phyloP scores from a whole-genome alignment of 306 rosid species.

The Ormosia semicastrata region DNA sequence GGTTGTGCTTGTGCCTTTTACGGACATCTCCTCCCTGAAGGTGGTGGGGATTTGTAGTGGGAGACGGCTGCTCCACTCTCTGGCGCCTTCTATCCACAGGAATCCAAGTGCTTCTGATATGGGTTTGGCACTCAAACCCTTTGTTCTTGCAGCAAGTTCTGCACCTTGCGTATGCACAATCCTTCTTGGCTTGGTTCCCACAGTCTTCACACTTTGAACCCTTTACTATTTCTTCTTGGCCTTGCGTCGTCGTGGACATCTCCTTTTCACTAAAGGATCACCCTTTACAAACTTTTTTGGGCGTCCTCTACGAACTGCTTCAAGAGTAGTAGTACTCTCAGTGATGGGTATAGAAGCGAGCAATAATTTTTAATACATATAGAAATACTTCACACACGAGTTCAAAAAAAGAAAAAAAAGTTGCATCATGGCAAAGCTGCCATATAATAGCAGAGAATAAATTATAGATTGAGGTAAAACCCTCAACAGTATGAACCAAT shows the following conservation, averaged over 20 bases:
- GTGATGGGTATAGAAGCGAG: slow-evolving; percentile 7
- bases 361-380: background rate
- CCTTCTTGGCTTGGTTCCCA: slow-evolving; percentile 80
- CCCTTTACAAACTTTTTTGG: background rate
- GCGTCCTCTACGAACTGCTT: background rate
- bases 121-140: slow-evolving; percentile 65
- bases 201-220: slow-evolving; percentile 58
- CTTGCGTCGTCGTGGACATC: slow-evolving; percentile 28
- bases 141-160: slow-evolving; percentile 71
- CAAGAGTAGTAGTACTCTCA: background rate
- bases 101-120: slow-evolving; percentile 72
- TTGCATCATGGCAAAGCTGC: slow-evolving; percentile 25
- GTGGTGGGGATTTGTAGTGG: slow-evolving; percentile 22
- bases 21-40: slow-evolving; percentile 17
- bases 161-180: slow-evolving; percentile 60
- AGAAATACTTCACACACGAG: background rate
- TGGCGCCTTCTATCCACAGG: slow-evolving; percentile 51
- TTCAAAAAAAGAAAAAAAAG: background rate
- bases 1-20: slow-evolving; percentile 34
- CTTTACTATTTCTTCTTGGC: slow-evolving; percentile 20
- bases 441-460: slow-evolving; percentile 13
- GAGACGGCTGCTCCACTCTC: slow-evolving; percentile 6
- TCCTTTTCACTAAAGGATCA: background rate
- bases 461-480: slow-evolving; percentile 29
- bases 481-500: slow-evolving; percentile 15